These are phyloP conservation scores for Termitomyces sp. DNA, from an alignment of 768 basidiomycete species.

Conservation along the genomic window DNA sequence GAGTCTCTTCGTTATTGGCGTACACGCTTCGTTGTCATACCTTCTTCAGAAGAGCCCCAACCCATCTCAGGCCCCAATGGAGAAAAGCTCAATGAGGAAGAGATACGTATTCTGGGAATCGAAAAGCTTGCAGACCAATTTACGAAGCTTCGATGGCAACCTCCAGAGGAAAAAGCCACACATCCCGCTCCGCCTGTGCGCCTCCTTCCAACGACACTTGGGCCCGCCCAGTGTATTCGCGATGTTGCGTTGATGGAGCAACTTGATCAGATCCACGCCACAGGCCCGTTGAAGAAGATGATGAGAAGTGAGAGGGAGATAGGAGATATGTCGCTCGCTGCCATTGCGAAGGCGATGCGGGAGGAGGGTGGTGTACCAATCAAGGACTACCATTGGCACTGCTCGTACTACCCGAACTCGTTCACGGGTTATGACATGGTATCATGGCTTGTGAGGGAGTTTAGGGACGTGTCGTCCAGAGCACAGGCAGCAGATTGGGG, in stretches of 20 bases:
- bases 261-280: constrained; percentile 73
- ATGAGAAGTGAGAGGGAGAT: constrained; percentile 75
- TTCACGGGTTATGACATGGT: constrained; percentile 90
- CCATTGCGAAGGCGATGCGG: constrained; percentile 79
- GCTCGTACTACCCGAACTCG: constrained; percentile 63
- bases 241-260: constrained; percentile 78
- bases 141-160: constrained; percentile 76
- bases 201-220: constrained; percentile 80
- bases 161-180: constrained; percentile 47
- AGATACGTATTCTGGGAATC: constrained; percentile 83
- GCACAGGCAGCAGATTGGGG: constrained; percentile 81
- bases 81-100: constrained; percentile 79
- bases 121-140: constrained; percentile 89
- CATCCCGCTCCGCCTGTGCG: constrained; percentile 55
- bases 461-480: constrained; percentile 79
- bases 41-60: constrained; percentile 65
- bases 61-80: constrained; percentile 52
- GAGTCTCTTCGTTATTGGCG: constrained; percentile 90
- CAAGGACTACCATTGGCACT: constrained; percentile 83
- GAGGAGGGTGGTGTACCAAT: constrained; percentile 82
- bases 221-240: constrained; percentile 71
- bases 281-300: constrained; percentile 73
- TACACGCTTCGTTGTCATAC: constrained; percentile 90
- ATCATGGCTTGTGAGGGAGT: constrained; percentile 89
- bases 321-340: constrained; percentile 50